Evolutionary conservation across 2,329 filamentous ascomycete genomes (phyloP).

Genomic region (Diaporthe destruens): DNA sequence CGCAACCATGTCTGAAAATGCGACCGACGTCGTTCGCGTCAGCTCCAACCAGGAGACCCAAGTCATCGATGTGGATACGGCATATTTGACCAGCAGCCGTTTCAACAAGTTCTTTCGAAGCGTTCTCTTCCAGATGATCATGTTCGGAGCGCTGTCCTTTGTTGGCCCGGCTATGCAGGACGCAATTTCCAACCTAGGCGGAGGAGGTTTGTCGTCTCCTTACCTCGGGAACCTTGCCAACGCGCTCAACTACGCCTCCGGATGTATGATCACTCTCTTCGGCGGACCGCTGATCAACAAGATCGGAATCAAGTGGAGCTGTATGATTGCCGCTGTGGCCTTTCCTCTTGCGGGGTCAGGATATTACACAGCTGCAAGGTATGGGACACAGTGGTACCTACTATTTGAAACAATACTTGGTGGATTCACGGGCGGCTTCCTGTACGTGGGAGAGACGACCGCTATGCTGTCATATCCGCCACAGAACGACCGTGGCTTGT

Average conservation of each 20-base stretch:
- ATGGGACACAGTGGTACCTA: conserved; percentile 49
- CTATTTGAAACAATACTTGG: conserved; percentile 48
- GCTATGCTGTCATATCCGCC: conserved; percentile 54
- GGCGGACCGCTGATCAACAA: conserved; percentile 56
- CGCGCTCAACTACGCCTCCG: conserved; percentile 38
- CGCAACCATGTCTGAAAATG: conserved; percentile 28
- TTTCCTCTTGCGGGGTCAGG: conserved; percentile 52
- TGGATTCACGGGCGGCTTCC: conserved; percentile 45
- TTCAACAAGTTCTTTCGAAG: conserved; percentile 36
- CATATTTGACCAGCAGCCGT: conserved; percentile 37
- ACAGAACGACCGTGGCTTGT: conserved; percentile 51
- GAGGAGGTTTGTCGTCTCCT: conserved; percentile 40
- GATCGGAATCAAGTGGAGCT: conserved; percentile 53
- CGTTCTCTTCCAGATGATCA: conserved; percentile 40
- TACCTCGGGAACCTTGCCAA: conserved; percentile 39
- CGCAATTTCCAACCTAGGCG: conserved; percentile 41
- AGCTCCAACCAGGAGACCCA: conserved; percentile 37
- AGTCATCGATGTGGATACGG: conserved; percentile 37
- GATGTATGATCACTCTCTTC: conserved; percentile 43
- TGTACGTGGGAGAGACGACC: conserved; percentile 53
- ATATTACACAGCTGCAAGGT: conserved; percentile 51
- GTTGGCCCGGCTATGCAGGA: conserved; percentile 41
- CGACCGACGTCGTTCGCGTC: conserved; percentile 19
- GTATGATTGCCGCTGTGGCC: conserved; percentile 51
- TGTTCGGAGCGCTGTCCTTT: conserved; percentile 40